Evolutionary conservation across 257 asterid genomes (phyloP).

Genomic region (Solanum tacnaense): DNA sequence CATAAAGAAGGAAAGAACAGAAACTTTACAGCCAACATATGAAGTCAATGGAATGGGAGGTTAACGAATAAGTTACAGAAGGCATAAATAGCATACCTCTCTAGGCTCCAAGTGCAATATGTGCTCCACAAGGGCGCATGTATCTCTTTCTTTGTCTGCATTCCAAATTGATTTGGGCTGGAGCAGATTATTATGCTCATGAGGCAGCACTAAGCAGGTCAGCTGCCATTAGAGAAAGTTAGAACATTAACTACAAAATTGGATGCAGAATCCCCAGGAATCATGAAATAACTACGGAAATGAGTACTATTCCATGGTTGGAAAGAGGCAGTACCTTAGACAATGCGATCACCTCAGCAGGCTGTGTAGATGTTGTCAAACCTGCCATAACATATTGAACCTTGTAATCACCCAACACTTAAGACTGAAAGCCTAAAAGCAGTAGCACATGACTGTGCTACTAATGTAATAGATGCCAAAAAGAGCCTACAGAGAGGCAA

Average conservation of each 20-base stretch:
- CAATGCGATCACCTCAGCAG: constrained; percentile 69
- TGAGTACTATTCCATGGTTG: not conserved
- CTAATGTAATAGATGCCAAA: not conserved
- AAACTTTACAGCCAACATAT: not conserved
- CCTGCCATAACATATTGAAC: constrained; percentile 43
- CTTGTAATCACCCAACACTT: not conserved
- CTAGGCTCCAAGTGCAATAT: constrained; percentile 77
- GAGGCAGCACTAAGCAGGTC: constrained; percentile 79
- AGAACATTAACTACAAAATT: constrained; percentile 8
- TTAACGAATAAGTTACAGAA: not conserved
- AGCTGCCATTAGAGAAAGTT: constrained; percentile 46
- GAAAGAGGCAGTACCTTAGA: constrained; percentile 48
- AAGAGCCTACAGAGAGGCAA: not conserved
- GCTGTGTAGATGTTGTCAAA: constrained; percentile 41
- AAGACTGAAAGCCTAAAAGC: not conserved
- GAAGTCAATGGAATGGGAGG: not conserved
- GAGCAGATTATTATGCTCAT: constrained; percentile 47
- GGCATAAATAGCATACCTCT: constrained; percentile 45
- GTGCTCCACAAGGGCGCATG: constrained; percentile 60
- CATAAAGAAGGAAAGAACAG: not conserved
- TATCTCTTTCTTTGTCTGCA: constrained; percentile 53
- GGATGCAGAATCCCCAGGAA: not conserved
- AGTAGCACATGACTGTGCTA: not conserved
- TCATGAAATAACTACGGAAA: not conserved
- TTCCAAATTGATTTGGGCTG: constrained; percentile 83